A percentile compares a stretch with the other conserved stretches of the same genome.
phyloP scores from a whole-genome alignment of 306 rosid species.

The Cercis canadensis region DNA sequence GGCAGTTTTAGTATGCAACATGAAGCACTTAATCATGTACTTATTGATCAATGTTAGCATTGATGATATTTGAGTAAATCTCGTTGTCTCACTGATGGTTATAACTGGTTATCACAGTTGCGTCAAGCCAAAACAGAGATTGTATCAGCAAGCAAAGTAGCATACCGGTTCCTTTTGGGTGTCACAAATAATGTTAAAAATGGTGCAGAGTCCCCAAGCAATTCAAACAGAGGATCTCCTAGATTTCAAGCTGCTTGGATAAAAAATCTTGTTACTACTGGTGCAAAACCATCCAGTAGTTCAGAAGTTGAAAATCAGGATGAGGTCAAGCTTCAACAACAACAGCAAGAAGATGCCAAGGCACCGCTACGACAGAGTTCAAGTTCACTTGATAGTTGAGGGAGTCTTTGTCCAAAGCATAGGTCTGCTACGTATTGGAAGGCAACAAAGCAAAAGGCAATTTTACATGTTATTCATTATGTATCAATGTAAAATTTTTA shows the following conservation, averaged over 20 bases:
- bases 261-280: conserved; percentile 72
- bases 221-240: conserved; percentile 65
- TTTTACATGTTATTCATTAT: conserved; percentile 55
- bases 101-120: conserved; percentile 63
- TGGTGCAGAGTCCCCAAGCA: conserved; percentile 62
- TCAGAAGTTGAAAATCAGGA: conserved; percentile 66
- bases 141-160: conserved; percentile 92
- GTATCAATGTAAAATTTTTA: conserved; percentile 62
- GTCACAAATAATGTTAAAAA: conserved; percentile 66
- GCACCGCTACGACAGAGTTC: conserved; percentile 46
- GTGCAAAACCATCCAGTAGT: conserved; percentile 89
- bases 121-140: conserved; percentile 97
- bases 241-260: conserved; percentile 89
- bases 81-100: conserved; percentile 13
- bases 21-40: background rate
- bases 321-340: conserved; percentile 43
- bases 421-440: conserved; percentile 47
- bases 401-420: conserved; percentile 21
- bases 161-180: conserved; percentile 81
- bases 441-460: conserved; percentile 37
- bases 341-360: conserved; percentile 46
- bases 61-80: conserved; percentile 2
- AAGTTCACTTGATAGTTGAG: conserved; percentile 51
- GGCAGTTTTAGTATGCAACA: background rate
- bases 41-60: background rate